Evolutionary conservation across 768 basidiomycete species (phyloP), one percentile per base, ranked within the genome.

Genomic region (Pluteus cervinus): DNA sequence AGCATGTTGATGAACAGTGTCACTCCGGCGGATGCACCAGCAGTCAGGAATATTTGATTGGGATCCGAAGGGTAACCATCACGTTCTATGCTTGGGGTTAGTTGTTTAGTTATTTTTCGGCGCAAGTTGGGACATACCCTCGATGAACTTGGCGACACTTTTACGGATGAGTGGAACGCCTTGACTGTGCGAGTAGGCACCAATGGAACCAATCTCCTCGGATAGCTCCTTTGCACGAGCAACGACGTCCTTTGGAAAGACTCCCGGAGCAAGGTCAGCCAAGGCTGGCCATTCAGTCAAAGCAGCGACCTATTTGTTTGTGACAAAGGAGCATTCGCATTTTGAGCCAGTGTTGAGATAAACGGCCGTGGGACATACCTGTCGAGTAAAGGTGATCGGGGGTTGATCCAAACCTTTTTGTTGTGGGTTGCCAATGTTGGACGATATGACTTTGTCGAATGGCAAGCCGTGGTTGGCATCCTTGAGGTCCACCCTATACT

Each of bases 381-480:
- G 94, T 39, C 94, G 72, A 42, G 79, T 75, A 57, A 89, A 98
- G 4, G 94, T 96, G 43, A 98, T 76, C 2, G 93, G 89, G 4
- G 82, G 76, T 56, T 99, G 94, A 61, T 97, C 81, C 37, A 99
- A 71, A 0, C 92, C 92, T 49, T 81, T 83, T 62, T 97, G 93
- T 62, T 99, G 94, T 0, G 96, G 94, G 54, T 99, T 98, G 7
- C 94, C 94, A 43, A 99, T 99, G 65, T 98, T 99, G 44, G 90
- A 89, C 20, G 79, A 85, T 58, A 96, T 94, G 60, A 98, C 72
- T 49, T 78, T 76, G 56, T 79, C 74, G 61, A 98, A 99, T 11
- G 91, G 90, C 11, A 97, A 71, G 14, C 65, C 67, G 46, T 75
- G 63, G 40, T 66, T 55, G 16, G 65, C 62, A 39, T 70, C 60